Conservation (phyloP, 805 yeast genomes). For the Candida ovalis region DNA sequence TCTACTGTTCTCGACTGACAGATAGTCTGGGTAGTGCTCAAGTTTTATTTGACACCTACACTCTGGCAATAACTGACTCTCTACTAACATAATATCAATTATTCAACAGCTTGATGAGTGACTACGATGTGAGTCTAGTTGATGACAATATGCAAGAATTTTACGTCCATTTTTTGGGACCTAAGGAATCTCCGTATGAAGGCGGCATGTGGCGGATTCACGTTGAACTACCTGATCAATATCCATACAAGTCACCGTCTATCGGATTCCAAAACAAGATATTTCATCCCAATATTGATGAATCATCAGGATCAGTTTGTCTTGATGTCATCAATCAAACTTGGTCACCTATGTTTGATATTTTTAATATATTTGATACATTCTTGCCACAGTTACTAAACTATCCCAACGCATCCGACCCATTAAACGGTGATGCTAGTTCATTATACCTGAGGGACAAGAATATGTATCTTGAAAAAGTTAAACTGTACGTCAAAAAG, state of each 20-base stretch:
- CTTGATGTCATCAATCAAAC: slow-evolving; percentile 95
- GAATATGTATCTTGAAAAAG: slow-evolving; percentile 60
- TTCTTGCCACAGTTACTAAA: slow-evolving; percentile 88
- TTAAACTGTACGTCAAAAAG: slow-evolving; percentile 66
- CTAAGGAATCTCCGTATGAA: slow-evolving; percentile 81
- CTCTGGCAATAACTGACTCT: too few species aligned
- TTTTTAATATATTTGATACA: slow-evolving; percentile 85
- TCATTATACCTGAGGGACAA: slow-evolving; percentile 69
- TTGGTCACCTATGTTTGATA: slow-evolving; percentile 97
- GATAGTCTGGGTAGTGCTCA: too few species aligned
- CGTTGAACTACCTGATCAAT: slow-evolving; percentile 92
- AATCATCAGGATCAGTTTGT: slow-evolving; percentile 86
- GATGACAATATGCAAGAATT: slow-evolving; percentile 87
- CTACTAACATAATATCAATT: slow-evolving; percentile 3
- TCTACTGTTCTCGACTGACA: too few species aligned
- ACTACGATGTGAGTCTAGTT: slow-evolving; percentile 78
- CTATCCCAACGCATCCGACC: slow-evolving; percentile 94
- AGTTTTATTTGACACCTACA: too few species aligned
- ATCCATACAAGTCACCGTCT: slow-evolving; percentile 94
- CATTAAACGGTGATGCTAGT: slow-evolving; percentile 88
- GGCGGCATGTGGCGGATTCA: slow-evolving; percentile 88
- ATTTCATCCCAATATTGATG: slow-evolving; percentile 94
- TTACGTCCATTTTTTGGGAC: slow-evolving; percentile 81
- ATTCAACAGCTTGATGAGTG: slow-evolving; percentile 75
- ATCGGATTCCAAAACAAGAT: slow-evolving; percentile 90